Evolutionary conservation across 352 stramenopile species (phyloP).

Genomic region (Salisapilia sapeloensis): DNA sequence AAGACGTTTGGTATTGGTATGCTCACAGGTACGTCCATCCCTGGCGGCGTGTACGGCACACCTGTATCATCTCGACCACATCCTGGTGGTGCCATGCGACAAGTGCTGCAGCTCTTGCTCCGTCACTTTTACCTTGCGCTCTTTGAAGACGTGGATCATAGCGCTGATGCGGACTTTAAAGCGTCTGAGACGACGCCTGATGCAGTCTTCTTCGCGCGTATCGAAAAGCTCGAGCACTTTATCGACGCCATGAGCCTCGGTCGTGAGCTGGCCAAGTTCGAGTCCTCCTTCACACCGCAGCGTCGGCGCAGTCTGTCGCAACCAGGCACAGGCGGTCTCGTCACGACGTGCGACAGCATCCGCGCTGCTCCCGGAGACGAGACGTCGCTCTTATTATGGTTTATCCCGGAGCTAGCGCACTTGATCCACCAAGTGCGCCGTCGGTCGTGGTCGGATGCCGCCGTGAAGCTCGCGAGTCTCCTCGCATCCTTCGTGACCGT

Average conservation of each 20-base stretch:
- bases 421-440: slow-evolving; percentile 46
- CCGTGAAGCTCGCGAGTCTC: slow-evolving; percentile 46
- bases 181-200: slow-evolving; percentile 8
- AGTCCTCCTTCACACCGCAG: slow-evolving; percentile 55
- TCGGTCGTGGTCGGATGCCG: slow-evolving; percentile 57
- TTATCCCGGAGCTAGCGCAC: slow-evolving; percentile 48
- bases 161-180: slow-evolving; percentile 5
- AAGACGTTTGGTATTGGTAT: too few species aligned
- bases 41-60: slow-evolving; percentile 1
- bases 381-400: slow-evolving; percentile 57
- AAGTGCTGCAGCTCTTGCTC: slow-evolving; percentile 60
- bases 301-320: slow-evolving; percentile 13
- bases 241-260: slow-evolving; percentile 62
- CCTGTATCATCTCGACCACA: slow-evolving; percentile 46
- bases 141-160: slow-evolving; percentile 21
- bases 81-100: slow-evolving; percentile 62
- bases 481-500: slow-evolving; percentile 38
- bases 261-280: slow-evolving; percentile 47
- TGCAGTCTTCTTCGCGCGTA: slow-evolving; percentile 48
- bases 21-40: not conserved
- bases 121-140: slow-evolving; percentile 59
- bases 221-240: slow-evolving; percentile 79
- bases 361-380: slow-evolving; percentile 55
- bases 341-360: slow-evolving; percentile 34
- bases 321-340: slow-evolving; percentile 11